Conservation (phyloP, 768 basidiomycete genomes). For the Psilocybe cubensis region DNA sequence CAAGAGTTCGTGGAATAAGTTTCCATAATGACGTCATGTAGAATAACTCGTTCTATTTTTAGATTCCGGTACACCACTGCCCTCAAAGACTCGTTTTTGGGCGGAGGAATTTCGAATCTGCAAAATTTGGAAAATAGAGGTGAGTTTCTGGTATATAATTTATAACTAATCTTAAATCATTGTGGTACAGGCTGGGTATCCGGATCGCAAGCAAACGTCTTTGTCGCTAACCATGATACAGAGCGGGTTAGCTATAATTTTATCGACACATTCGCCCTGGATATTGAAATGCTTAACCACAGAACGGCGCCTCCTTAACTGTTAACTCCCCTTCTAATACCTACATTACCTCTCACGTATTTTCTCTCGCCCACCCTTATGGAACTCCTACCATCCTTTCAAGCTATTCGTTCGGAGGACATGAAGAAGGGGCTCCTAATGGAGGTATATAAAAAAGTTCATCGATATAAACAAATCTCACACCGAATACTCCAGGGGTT, state of each 20-base stretch:
- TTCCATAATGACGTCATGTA: background rate
- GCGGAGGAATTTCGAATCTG: slow-evolving; percentile 52
- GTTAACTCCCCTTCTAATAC: slow-evolving; percentile 67
- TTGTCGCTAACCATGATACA: slow-evolving; percentile 74
- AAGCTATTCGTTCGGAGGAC: slow-evolving; percentile 54
- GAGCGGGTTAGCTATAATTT: slow-evolving; percentile 51
- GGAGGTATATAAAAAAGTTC: slow-evolving; percentile 35
- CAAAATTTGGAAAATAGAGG: slow-evolving; percentile 56
- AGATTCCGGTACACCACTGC: slow-evolving; percentile 65
- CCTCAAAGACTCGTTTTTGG: slow-evolving; percentile 53
- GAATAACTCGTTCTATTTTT: background rate
- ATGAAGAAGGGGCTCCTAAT: slow-evolving; percentile 64
- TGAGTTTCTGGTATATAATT: slow-evolving; percentile 14
- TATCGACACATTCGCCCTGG: too few relatives aligned
- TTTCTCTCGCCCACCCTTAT: slow-evolving; percentile 69
- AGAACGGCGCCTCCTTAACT: slow-evolving; percentile 59
- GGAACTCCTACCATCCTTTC: slow-evolving; percentile 69
- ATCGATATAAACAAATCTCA: too few relatives aligned
- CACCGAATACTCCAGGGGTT: slow-evolving; percentile 38
- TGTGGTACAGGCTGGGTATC: slow-evolving; percentile 57
- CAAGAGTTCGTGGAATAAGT: slow-evolving; percentile 53
- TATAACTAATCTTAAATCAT: background rate
- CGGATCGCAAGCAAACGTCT: slow-evolving; percentile 58
- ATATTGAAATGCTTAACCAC: background rate
- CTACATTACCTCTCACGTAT: slow-evolving; percentile 61